Evolutionary conservation across 2,329 filamentous ascomycete species (phyloP), one percentile per base, ranked within the genome.

Genomic region (Hypoxylon sp.): DNA sequence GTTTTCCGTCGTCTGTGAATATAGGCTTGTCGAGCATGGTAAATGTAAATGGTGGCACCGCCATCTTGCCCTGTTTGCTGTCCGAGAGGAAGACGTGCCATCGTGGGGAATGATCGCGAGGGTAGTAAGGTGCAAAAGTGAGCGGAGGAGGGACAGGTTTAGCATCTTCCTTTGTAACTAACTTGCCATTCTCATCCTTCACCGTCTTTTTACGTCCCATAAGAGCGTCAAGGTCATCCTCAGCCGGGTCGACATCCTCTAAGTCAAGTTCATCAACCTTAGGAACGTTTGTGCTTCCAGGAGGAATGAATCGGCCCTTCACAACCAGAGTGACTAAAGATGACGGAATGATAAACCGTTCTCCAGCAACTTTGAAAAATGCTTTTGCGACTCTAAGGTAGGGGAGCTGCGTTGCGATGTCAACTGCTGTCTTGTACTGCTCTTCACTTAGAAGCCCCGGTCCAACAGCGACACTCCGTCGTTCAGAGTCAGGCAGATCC

Each of bases 291-390:
- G 88, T 87, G 71, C 89, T 91, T 50, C 94, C 95, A 3, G 96
- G 94, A 5, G 96, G 96, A 52, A 98, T 90, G 77, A 98, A 92
- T 62, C 96, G 94, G 33, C 92, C 94, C 84, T 99, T 99, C 78
- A 99, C 90, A 57, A 99, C 94, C 31, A 99, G 91, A 69, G 94
- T 95, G 22, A 98, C 95, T 39, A 99, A 87, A 63, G 94, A 97
- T 65, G 92, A 93, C 5, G 96, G 94, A 33, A 95, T 97, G 77
- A 99, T 93, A 79, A 91, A 92, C 73, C 92, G 93, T 82, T 99
- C 97, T 78, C 96, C 96, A 58, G 94, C 91, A 50, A 99, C 97
- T 85, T 99, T 99, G 89, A 99, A 99, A 82, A 97, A 99, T 6
- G 94, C 93, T 83, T 94, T 97, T 77, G 94, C 93, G 10, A 99